phyloP scores from a whole-genome alignment of 2,329 filamentous ascomycete species.

The Cordyceps javanica region DNA sequence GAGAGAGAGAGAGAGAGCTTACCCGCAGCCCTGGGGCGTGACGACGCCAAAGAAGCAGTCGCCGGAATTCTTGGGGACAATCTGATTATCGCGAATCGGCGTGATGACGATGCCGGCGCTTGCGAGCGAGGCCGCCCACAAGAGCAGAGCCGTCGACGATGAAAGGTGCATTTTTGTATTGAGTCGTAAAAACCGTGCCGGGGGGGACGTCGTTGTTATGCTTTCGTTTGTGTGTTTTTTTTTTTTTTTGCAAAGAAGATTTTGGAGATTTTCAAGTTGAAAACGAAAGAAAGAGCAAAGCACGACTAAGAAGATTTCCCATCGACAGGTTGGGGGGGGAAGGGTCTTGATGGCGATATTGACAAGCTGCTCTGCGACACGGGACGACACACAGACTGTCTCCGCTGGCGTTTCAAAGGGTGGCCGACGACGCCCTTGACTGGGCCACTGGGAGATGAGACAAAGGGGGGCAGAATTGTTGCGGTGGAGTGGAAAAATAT shows the following conservation, averaged over 20 bases:
- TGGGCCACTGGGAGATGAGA: not conserved
- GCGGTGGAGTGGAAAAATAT: too few relatives aligned
- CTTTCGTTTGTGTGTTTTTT: not conserved
- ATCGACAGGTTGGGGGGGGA: too few relatives aligned
- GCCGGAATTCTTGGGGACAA: constrained; percentile 39
- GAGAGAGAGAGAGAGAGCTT: too few relatives aligned
- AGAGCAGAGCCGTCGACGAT: constrained; percentile 29
- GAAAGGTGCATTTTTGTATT: not conserved
- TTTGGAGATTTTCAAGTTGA: not conserved
- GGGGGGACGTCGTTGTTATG: not conserved
- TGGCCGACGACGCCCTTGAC: not conserved
- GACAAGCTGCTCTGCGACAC: constrained; percentile 3
- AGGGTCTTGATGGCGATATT: not conserved
- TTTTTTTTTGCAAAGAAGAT: not conserved
- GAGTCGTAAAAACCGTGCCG: not conserved
- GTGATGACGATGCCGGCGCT: constrained; percentile 51
- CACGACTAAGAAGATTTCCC: too few relatives aligned
- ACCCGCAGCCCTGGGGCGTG: constrained; percentile 54
- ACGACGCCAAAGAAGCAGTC: constrained; percentile 53
- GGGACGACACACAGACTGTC: constrained; percentile 9
- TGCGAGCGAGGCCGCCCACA: constrained; percentile 39
- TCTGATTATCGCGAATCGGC: constrained; percentile 44
- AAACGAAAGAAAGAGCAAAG: constrained; percentile 15
- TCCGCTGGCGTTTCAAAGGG: constrained; percentile 9
- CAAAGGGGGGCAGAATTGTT: not conserved